These are phyloP conservation scores for Daldinia grandis DNA, from an alignment of 495 filamentous ascomycete genomes.

Conservation along the genomic window DNA sequence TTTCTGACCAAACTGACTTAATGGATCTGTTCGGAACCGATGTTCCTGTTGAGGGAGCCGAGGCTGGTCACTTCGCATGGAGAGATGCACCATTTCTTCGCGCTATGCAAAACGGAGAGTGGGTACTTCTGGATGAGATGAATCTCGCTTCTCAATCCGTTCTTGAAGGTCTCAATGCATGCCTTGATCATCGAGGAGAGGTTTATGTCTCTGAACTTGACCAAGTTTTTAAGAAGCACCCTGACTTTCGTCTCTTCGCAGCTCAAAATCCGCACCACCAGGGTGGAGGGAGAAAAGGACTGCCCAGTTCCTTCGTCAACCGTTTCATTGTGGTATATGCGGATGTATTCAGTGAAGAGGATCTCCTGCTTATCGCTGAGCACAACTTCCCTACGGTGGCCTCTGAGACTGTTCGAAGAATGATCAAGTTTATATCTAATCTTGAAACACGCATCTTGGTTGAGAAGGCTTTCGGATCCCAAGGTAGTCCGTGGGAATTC, in stretches of 20 bases:
- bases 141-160: slow-evolving; percentile 97
- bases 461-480: slow-evolving; percentile 72
- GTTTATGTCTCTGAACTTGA: slow-evolving; percentile 95
- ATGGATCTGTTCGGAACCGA: slow-evolving; percentile 98
- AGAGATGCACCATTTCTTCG: slow-evolving; percentile 92
- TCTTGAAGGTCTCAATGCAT: slow-evolving; percentile 95
- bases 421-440: slow-evolving; percentile 82
- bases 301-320: slow-evolving; percentile 96
- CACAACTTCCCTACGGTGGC: slow-evolving; percentile 74
- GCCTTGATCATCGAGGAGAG: slow-evolving; percentile 95
- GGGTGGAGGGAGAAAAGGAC: slow-evolving; percentile 92
- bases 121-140: slow-evolving; percentile 99
- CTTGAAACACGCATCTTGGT: slow-evolving; percentile 75
- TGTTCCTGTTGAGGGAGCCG: slow-evolving; percentile 88
- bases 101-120: slow-evolving; percentile 94
- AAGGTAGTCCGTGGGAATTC: slow-evolving; percentile 95
- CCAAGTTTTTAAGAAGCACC: slow-evolving; percentile 88
- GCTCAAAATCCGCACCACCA: slow-evolving; percentile 98
- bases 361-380: slow-evolving; percentile 81
- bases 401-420: slow-evolving; percentile 60
- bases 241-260: slow-evolving; percentile 90
- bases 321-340: slow-evolving; percentile 98
- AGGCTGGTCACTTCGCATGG: slow-evolving; percentile 91
- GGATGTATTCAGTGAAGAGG: slow-evolving; percentile 81
- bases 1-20: slow-evolving; percentile 96